Evolutionary conservation across 2,329 filamentous ascomycete genomes (phyloP).

Genomic region (Nothomitra cinnamomea): DNA sequence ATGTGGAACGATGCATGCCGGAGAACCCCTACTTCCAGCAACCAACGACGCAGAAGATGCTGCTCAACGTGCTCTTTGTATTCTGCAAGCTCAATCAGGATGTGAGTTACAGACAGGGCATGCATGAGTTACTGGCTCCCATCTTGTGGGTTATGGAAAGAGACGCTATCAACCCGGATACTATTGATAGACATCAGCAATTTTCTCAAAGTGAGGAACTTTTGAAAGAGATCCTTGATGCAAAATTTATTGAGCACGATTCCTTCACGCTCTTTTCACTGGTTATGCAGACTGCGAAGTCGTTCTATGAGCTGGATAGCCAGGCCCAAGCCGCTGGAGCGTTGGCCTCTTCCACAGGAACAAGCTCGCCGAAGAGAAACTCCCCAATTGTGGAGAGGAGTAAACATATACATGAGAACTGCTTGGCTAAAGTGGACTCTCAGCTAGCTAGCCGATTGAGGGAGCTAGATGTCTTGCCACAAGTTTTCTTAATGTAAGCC

Average conservation of each 20-base stretch:
- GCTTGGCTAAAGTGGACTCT: conserved; percentile 64
- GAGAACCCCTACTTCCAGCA: conserved; percentile 84
- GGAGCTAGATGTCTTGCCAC: conserved; percentile 76
- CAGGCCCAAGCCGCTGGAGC: conserved; percentile 8
- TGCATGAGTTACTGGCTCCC: conserved; percentile 90
- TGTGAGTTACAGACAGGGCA: conserved; percentile 88
- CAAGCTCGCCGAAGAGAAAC: conserved; percentile 19
- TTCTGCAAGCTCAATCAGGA: conserved; percentile 86
- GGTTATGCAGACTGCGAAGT: conserved; percentile 74
- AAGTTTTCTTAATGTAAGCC: conserved; percentile 81
- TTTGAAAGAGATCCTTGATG: conserved; percentile 53
- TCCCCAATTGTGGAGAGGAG: conserved; percentile 74
- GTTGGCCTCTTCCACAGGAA: neutral
- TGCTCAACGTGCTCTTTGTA: conserved; percentile 81
- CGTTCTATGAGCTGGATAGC: conserved; percentile 61
- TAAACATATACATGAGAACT: conserved; percentile 69
- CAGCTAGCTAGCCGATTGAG: conserved; percentile 67
- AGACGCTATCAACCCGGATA: conserved; percentile 50
- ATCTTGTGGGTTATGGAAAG: conserved; percentile 70
- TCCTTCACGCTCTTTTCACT: conserved; percentile 70
- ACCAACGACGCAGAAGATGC: conserved; percentile 56
- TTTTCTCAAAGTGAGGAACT: conserved; percentile 27
- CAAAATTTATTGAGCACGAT: conserved; percentile 71
- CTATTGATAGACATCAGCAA: conserved; percentile 18
- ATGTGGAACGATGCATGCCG: conserved; percentile 79